phyloP scores from a whole-genome alignment of 176 grass and related monocot genomes.

The Calamus simplicifolius region DNA sequence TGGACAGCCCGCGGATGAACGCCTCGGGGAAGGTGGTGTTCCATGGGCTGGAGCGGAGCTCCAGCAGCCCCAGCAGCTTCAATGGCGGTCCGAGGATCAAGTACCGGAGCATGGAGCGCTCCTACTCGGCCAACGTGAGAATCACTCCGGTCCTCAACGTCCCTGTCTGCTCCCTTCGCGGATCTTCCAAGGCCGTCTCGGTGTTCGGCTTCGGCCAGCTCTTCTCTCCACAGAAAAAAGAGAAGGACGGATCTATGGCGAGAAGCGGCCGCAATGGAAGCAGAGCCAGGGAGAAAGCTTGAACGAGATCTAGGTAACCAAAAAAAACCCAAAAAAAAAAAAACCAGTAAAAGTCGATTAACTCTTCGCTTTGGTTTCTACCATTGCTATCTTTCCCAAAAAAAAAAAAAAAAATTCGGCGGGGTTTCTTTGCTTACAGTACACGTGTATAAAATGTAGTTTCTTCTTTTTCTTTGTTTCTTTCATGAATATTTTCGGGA shows the following conservation, averaged over 20 bases:
- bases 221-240: slow-evolving; percentile 6
- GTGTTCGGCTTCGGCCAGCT: slow-evolving; percentile 8
- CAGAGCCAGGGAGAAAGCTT: background rate
- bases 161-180: slow-evolving; percentile 1
- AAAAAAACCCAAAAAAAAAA: background rate
- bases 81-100: background rate
- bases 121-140: slow-evolving; percentile 2
- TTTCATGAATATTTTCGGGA: no score
- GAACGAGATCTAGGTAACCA: background rate
- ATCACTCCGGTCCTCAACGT: slow-evolving; percentile 15
- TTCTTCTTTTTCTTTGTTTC: no score
- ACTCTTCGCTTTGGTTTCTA: no score
- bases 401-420: no score
- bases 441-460: no score
- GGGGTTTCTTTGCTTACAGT: no score
- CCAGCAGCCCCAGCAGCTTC: slow-evolving; percentile 13
- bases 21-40: slow-evolving; percentile 16
- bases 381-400: no score
- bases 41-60: slow-evolving; percentile 16
- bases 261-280: background rate
- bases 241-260: background rate
- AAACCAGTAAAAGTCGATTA: no score
- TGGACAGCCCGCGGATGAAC: slow-evolving; percentile 18
- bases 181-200: slow-evolving; percentile 1
- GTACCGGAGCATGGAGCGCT: slow-evolving; percentile 9